A percentile compares a stretch with the other conserved stretches of the same genome.
These are phyloP conservation scores for Escovopsis weberi DNA, from an alignment of 2,329 filamentous ascomycete species.

Conservation along the genomic window DNA sequence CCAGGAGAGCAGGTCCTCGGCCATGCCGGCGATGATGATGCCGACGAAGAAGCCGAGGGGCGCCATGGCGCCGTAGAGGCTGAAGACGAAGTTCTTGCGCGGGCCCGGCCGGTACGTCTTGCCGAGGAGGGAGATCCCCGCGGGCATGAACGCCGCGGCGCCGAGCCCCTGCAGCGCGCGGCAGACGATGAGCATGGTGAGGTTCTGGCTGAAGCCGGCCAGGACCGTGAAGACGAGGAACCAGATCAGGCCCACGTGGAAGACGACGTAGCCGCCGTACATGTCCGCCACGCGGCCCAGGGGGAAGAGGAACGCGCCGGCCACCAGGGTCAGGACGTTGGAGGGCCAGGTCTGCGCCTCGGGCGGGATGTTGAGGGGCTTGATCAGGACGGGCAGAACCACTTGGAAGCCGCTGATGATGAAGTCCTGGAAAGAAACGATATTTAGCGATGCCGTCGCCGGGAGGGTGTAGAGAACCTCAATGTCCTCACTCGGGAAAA, in stretches of 20 bases:
- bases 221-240: slow-evolving; percentile 49
- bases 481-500: too few relatives aligned
- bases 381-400: slow-evolving; percentile 49
- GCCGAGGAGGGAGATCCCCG: slow-evolving; percentile 51
- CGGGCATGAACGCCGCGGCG: slow-evolving; percentile 52
- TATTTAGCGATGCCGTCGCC: too few relatives aligned
- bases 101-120: slow-evolving; percentile 52
- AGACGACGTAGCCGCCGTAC: slow-evolving; percentile 43
- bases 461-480: too few relatives aligned
- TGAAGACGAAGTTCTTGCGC: slow-evolving; percentile 50
- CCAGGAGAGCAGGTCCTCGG: slow-evolving; percentile 45
- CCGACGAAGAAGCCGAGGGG: slow-evolving; percentile 44
- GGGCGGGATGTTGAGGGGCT: slow-evolving; percentile 47
- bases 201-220: slow-evolving; percentile 48
- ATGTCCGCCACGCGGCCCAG: slow-evolving; percentile 44
- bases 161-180: slow-evolving; percentile 56
- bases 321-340: slow-evolving; percentile 41
- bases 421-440: slow-evolving; percentile 37
- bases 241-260: slow-evolving; percentile 43
- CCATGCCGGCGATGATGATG: slow-evolving; percentile 49
- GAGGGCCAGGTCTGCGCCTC: slow-evolving; percentile 48
- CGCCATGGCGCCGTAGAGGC: slow-evolving; percentile 41
- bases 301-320: slow-evolving; percentile 43
- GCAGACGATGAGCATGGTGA: slow-evolving; percentile 52
- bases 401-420: slow-evolving; percentile 61